Evolutionary conservation across 2,329 filamentous ascomycete genomes (phyloP).

Genomic region (Sclerotiophoma versabilis): DNA sequence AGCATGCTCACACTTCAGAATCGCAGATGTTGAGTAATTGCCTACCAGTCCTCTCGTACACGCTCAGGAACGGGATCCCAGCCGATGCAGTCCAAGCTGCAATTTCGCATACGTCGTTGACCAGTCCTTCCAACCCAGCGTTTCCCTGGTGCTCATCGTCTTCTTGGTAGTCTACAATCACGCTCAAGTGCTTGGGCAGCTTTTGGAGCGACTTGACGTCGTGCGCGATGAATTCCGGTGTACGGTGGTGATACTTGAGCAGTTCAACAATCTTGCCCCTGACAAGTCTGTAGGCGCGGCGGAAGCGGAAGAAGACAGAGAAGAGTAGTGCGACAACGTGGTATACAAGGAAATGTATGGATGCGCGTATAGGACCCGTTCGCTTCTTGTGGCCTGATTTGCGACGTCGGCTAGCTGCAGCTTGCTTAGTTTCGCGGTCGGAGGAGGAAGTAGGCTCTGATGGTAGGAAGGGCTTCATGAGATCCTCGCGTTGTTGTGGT

Average conservation of each 20-base stretch:
- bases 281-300: slow-evolving; percentile 80
- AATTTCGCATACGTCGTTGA: slow-evolving; percentile 91
- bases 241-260: slow-evolving; percentile 93
- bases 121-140: slow-evolving; percentile 79
- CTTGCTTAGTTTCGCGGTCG: slow-evolving; percentile 18
- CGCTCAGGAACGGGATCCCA: slow-evolving; percentile 83
- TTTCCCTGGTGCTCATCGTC: slow-evolving; percentile 66
- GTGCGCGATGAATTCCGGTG: slow-evolving; percentile 87
- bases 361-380: slow-evolving; percentile 64
- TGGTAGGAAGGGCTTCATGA: slow-evolving; percentile 62
- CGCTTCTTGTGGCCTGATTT: slow-evolving; percentile 50
- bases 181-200: slow-evolving; percentile 84
- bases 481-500: slow-evolving; percentile 57
- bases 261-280: slow-evolving; percentile 80
- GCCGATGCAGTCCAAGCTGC: slow-evolving; percentile 92
- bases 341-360: slow-evolving; percentile 73
- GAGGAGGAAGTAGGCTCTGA: slow-evolving; percentile 45
- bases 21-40: background rate
- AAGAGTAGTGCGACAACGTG: slow-evolving; percentile 80
- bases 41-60: slow-evolving; percentile 91
- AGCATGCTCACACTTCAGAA: background rate
- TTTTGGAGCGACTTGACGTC: slow-evolving; percentile 79
- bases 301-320: slow-evolving; percentile 83
- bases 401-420: slow-evolving; percentile 24
- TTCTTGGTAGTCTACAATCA: slow-evolving; percentile 78